Conservation (phyloP, 2,329 filamentous ascomycete genomes). For the Fusarium robinianum region DNA sequence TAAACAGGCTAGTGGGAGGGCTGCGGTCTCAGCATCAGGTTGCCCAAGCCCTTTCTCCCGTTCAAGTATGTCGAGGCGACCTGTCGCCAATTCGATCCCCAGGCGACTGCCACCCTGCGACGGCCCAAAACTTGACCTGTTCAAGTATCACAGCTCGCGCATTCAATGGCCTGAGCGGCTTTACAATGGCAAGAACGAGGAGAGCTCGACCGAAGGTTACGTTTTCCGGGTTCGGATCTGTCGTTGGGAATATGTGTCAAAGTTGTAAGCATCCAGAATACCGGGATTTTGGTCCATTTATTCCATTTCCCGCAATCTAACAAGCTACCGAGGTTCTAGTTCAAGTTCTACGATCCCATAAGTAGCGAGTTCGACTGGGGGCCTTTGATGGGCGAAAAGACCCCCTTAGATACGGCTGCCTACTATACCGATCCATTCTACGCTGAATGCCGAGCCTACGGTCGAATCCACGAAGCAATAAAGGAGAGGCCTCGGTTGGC, state of each 20-base stretch:
- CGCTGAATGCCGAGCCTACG: conserved; percentile 30
- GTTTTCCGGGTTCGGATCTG: conserved; percentile 25
- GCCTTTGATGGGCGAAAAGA: conserved; percentile 16
- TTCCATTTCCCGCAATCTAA: background rate
- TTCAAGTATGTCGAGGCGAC: conserved; percentile 6
- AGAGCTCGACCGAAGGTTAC: conserved; percentile 13
- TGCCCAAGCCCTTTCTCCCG: background rate
- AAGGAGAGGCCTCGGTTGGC: conserved; percentile 1
- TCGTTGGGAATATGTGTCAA: conserved; percentile 27
- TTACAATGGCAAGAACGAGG: conserved; percentile 7
- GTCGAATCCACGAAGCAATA: conserved; percentile 12
- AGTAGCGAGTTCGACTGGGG: conserved; percentile 24
- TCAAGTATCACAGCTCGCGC: conserved; percentile 18
- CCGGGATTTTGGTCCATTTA: background rate
- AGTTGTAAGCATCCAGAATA: too few relatives aligned
- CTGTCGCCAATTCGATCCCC: background rate
- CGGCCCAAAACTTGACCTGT: conserved; percentile 22
- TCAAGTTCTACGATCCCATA: conserved; percentile 28
- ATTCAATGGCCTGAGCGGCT: conserved; percentile 30
- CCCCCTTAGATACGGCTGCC: conserved; percentile 12
- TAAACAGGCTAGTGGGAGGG: too few relatives aligned
- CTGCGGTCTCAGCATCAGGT: too few relatives aligned
- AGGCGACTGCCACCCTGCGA: conserved; percentile 21
- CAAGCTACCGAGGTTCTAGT: conserved; percentile 11
- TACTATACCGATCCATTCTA: conserved; percentile 33